Base-by-base conservation (phyloP, 371 early-diverging fungal genomes). In the Ecytonucleospora hepatopenaei region DNA sequence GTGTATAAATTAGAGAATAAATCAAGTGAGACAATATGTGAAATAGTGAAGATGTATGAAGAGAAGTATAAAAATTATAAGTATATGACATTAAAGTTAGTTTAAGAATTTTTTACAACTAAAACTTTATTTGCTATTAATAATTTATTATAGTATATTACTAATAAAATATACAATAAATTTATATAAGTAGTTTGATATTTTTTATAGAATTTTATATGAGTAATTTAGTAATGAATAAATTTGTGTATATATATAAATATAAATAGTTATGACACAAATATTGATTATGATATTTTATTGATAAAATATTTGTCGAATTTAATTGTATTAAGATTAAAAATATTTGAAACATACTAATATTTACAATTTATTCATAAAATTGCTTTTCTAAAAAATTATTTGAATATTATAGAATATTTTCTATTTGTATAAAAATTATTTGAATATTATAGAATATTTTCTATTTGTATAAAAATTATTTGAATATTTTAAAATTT, bases 11-110 rank as follows among this genome's bases (percentile, higher is more conserved):
- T n/a, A n/a, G 40, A 40, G 40, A 40, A 40, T 40, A n/a, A 12
- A n/a, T 40, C 40, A 40, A 40, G 12, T 40, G 40, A 40, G 40
- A 40, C 40, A 40, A 40, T 40, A 8, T 12, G n/a, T n/a, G 40
- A 40, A n/a, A 40, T 40, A 8, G n/a, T 40, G 12, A 40, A 40
- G 40, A n/a, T n/a, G 40, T 40, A 40, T 40, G 40, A 40, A n/a
- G 40, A 40, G 40, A 40, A 40, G 40, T 40, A 40, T n/a, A 40
- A 40, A n/a, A 40, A 40, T 40, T 40, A 40, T n/a, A 40, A n/a
- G 8, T n/a, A 12, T 8, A 8, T 40, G 8, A 12, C 12, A 12
- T n/a, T 40, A 8, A 40, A 40, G 40, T 40, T 40, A 40, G 40
- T 40, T 8, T 8, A 40, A 40, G 8, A 40, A 40, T 40, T 12